phyloP scores from a whole-genome alignment of 164 flowering plant genomes.

The Aristolochia contorta region DNA sequence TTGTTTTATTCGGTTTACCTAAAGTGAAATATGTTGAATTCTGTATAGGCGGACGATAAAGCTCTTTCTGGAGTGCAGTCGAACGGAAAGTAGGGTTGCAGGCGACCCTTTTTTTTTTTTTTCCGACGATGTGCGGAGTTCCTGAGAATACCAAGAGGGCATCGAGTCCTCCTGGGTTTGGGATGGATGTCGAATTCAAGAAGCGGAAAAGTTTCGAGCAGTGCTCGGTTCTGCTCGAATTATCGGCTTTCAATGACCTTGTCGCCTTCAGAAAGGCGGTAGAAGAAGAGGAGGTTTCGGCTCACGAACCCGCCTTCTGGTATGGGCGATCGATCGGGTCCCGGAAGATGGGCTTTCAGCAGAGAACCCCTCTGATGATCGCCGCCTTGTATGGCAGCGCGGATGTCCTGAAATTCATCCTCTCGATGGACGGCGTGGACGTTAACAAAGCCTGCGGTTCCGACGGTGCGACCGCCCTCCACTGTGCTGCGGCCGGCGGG shows the following conservation, averaged over 20 bases:
- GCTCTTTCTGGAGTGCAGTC: neutral
- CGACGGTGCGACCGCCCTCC: conserved; percentile 77
- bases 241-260: conserved; percentile 12
- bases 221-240: conserved; percentile 12
- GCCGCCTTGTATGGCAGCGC: conserved; percentile 70
- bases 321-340: conserved; percentile 16
- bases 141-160: conserved; percentile 4
- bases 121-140: conserved; percentile 3
- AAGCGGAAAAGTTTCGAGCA: neutral
- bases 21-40: too few relatives aligned
- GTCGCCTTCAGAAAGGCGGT: conserved; percentile 4
- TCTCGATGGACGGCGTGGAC: conserved; percentile 33
- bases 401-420: conserved; percentile 43
- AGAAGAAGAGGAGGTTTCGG: conserved; percentile 7
- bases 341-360: conserved; percentile 65
- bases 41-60: neutral
- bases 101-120: neutral
- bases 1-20: too few relatives aligned
- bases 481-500: conserved; percentile 86
- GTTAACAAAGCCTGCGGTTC: conserved; percentile 57
- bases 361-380: conserved; percentile 80
- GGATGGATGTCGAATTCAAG: conserved; percentile 2
- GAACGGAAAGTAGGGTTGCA: too few relatives aligned
- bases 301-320: conserved; percentile 12
- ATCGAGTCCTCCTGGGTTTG: conserved; percentile 1